Evolutionary conservation across 1,284 basidiomycete species (phyloP), one percentile per base, ranked within the genome.

Genomic region (Rhodotorula mucilaginosa): DNA sequence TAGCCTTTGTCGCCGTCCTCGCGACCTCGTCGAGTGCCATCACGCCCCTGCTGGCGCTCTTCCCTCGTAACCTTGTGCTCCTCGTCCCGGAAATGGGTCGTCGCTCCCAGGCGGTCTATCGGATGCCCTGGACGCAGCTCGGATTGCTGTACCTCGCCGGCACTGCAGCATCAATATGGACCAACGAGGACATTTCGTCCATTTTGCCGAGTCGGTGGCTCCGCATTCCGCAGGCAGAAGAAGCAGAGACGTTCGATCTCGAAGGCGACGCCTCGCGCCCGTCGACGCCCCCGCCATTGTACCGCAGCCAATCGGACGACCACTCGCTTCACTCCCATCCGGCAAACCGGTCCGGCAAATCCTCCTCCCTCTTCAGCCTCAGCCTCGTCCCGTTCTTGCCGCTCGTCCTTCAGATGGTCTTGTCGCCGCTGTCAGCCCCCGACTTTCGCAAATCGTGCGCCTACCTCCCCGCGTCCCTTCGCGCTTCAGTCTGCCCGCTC

Each of bases 341-440:
- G n/a, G 29, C 60, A 39, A n/a, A 3, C 51, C 15, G 4, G 23
- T 7, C 39, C 34, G 31, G 3, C 21, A 7, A 31, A 2, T 23
- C 65, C 6, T 12, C 48, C 23, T 15, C 52, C 0, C 58, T 61
- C 4, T 56, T 58, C 8, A 29, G 69, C 39, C 34, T 70, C 60
- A 56, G 63, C 29, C 60, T 74, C 15, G 31, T 73, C 10, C 69
- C 74, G 5, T 69, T 75, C 64, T 48, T 75, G 13, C 69, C 71
- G 16, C 56, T 73, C 19, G 31, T 73, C 5, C 12, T 66, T 44
- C 65, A 61, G 51, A 44, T 64, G 2, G 56, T 65, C 5, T 31
- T 58, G 15, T 62, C 60, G n/a, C 65, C 68, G 34, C 62, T 68
- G 49, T 64, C 56, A 10, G 52, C 54, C 58, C 26, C 15, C 26